Evolutionary conservation across 1,139 yeast species (phyloP), one percentile per base, ranked within the genome.

Genomic region (Casaregolazyma suthepensis): DNA sequence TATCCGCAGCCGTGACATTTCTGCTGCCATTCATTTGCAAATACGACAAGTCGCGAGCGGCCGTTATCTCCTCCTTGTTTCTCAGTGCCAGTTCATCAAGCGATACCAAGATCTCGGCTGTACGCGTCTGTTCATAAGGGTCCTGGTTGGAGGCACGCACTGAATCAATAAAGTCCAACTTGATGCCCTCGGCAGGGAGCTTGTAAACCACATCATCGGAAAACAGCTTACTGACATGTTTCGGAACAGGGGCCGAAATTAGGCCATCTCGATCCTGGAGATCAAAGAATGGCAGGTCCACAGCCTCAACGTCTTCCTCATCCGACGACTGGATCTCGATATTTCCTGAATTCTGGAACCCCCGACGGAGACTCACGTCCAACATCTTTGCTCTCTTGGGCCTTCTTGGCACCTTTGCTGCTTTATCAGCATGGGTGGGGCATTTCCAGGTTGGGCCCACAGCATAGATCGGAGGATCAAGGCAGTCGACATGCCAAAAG

Each of bases 401-500:
- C 54, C 80, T 77, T 31, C 90, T 62, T 12, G 67, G 68, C 26
- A 63, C 56, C 56, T 54, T 62, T 69, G 81, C 63, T 7, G 84
- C 71, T 49, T 78, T 76, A 48, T 82, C 88, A 13, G 82, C 80
- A 69, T 93, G 99, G 62, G 87, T 83, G 0, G 98, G 99, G 66
- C 99, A 93, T 70, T 82, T 83, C 99, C 99, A 93, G 65, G 87
- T 87, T 45, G 79, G 77, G 1, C 96, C 94, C 44, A 89, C 70
- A 22, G 87, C 81, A 63, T 89, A 88, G n/a, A 85, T 80, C 1
- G 96, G 96, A 9, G 88, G 87, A 46, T 77, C 76, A 12, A 93
- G 70, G 68, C 99, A 93, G 69, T 93, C 98, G 48, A 91, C 71
- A 68, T 93, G 99, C 96, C 96, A 93, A 13, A 84, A 79, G n/a